Evolutionary conservation across 352 stramenopile species (phyloP), one percentile per base, ranked within the genome.

Genomic region (Globisporangium megalacanthum): DNA sequence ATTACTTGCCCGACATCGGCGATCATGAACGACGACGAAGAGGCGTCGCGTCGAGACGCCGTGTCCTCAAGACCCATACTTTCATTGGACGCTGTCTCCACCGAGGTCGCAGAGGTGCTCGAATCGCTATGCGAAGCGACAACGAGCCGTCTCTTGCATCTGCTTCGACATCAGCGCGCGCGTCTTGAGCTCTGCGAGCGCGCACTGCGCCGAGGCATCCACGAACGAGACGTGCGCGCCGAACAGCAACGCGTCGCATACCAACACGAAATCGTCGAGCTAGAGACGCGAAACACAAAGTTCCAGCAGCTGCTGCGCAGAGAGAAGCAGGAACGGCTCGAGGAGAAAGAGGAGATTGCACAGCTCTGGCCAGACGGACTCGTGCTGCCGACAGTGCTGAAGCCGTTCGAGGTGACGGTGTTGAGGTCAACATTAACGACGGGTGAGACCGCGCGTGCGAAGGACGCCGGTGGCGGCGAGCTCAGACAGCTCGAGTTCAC

Each of bases 301-400:
- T 15, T 80, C 9, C 52, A 72, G 3, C 49, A 48, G 13, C 49
- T 64, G 33, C 58, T 80, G 7, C 54, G 62, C 10, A 58, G 58
- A 20, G 79, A 90, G 53, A 63, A 61, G 45, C 56, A 71, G 10
- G 82, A 87, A 17, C 74, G 78, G 14, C 46, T 39, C 0, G 79
- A 86, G 15, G 83, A 92, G 61, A 79, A 77, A 44, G 58, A 87
- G 58, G 90, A 78, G 79, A 60, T 92, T 5, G 65, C 65, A 5
- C 54, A 68, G 25, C 61, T 89, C n/a, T 92, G 83, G 83, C 83
- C 83, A 0, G 65, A 82, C 10, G 65, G 62, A 13, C 61, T 75
- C 20, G 75, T 82, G 7, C 66, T 87, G 17, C 82, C 80, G 0
- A 88, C 83, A 3, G 58, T 92, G 6, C 60, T 92, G 10, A 52